These are phyloP conservation scores for Fusarium nelsonii DNA, from an alignment of 2,329 filamentous ascomycete genomes.

Conservation along the genomic window DNA sequence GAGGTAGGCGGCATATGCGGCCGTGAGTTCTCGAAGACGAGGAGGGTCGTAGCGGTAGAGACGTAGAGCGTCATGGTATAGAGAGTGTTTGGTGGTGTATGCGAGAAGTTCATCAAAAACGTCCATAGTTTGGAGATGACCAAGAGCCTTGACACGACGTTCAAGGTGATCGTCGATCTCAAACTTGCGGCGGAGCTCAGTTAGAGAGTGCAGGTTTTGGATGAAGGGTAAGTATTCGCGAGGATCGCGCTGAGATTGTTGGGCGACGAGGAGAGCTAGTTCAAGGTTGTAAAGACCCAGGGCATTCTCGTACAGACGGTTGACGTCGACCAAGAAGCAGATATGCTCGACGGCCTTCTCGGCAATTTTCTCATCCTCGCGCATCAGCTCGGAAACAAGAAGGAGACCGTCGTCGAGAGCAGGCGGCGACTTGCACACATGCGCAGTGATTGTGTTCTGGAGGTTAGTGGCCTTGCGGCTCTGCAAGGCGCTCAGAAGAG, in stretches of 20 bases:
- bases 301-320: constrained; percentile 89
- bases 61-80: constrained; percentile 82
- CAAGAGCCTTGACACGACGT: constrained; percentile 80
- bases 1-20: constrained; percentile 83
- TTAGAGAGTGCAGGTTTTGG: constrained; percentile 82
- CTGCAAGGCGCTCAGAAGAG: constrained; percentile 77
- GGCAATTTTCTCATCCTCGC: constrained; percentile 76
- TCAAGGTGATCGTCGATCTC: constrained; percentile 90
- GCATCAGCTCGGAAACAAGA: constrained; percentile 81
- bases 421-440: constrained; percentile 93
- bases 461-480: constrained; percentile 73
- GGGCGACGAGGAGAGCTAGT: constrained; percentile 88
- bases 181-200: constrained; percentile 78
- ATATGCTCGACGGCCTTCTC: constrained; percentile 96
- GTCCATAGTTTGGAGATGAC: constrained; percentile 78
- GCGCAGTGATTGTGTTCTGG: constrained; percentile 93
- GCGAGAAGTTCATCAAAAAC: constrained; percentile 81
- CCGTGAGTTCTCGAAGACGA: constrained; percentile 76
- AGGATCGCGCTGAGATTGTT: constrained; percentile 95
- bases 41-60: constrained; percentile 85
- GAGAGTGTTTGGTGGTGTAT: constrained; percentile 82
- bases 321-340: constrained; percentile 95
- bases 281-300: constrained; percentile 93
- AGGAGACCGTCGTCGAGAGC: constrained; percentile 86
- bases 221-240: constrained; percentile 96